Evolutionary conservation across 805 yeast species (phyloP).

Genomic region (Candida nitratophila): DNA sequence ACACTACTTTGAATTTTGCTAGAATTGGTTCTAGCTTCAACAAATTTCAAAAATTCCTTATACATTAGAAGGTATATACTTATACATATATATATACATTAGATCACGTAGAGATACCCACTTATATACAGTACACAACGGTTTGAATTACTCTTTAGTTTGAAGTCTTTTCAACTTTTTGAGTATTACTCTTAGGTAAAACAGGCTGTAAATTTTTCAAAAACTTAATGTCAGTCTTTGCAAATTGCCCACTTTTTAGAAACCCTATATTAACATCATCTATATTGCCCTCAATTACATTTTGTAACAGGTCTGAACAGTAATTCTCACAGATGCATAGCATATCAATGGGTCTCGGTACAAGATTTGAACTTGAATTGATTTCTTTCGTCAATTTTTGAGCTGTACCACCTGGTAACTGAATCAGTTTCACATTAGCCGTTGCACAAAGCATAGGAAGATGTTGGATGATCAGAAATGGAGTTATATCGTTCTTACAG

Average conservation of each 20-base stretch:
- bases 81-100: no score
- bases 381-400: conserved; percentile 5
- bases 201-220: conserved; percentile 42
- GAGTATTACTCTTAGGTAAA: no score
- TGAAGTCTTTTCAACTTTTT: no score
- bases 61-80: no score
- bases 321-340: background rate
- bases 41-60: no score
- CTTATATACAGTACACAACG: no score
- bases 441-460: conserved; percentile 50
- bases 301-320: conserved; percentile 2
- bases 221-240: conserved; percentile 29
- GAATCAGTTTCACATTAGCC: conserved; percentile 51
- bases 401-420: conserved; percentile 43
- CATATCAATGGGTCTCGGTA: background rate
- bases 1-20: background rate
- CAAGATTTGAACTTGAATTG: background rate
- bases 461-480: conserved; percentile 44
- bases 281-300: conserved; percentile 12
- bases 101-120: conserved; percentile 2
- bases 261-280: conserved; percentile 19
- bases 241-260: conserved; percentile 16
- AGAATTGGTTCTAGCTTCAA: no score
- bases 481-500: conserved; percentile 48
- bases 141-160: no score